Evolutionary conservation across 148 eudicot species (phyloP).

Genomic region (Talinum fruticosum): DNA sequence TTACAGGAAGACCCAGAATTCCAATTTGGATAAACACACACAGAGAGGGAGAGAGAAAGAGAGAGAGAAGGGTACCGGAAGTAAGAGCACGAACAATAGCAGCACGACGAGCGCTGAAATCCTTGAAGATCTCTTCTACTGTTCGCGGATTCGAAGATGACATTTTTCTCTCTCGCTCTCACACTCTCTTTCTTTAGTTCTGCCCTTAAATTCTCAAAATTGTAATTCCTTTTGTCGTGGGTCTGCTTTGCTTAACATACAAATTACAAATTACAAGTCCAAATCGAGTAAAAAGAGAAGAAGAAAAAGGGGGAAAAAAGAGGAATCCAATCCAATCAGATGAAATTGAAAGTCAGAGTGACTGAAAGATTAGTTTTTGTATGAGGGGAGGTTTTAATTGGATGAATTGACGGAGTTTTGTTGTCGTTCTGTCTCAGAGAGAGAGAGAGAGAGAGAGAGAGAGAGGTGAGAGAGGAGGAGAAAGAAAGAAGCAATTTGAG

Average conservation of each 20-base stretch:
- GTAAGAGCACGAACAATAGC: conserved; percentile 88
- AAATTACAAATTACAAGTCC: neutral
- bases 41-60: neutral
- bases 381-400: neutral
- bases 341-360: conserved; percentile 2
- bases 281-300: neutral
- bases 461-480: neutral
- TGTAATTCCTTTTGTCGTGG: neutral
- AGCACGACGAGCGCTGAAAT: conserved; percentile 72
- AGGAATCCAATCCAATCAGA: neutral
- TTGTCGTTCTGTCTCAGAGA: neutral
- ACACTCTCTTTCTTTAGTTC: no score
- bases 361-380: neutral
- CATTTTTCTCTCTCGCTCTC: conserved; percentile 50
- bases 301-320: conserved; percentile 3
- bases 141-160: conserved; percentile 76
- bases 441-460: conserved; percentile 5
- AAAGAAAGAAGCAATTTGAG: neutral
- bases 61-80: conserved; percentile 32
- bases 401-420: conserved; percentile 13
- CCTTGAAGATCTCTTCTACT: conserved; percentile 97
- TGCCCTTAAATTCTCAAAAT: neutral
- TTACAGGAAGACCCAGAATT: conserved; percentile 22
- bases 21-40: neutral
- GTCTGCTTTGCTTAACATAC: neutral